Conservation (phyloP, 2,329 filamentous ascomycete species). For the Sclerotinia sclerotiorum region DNA sequence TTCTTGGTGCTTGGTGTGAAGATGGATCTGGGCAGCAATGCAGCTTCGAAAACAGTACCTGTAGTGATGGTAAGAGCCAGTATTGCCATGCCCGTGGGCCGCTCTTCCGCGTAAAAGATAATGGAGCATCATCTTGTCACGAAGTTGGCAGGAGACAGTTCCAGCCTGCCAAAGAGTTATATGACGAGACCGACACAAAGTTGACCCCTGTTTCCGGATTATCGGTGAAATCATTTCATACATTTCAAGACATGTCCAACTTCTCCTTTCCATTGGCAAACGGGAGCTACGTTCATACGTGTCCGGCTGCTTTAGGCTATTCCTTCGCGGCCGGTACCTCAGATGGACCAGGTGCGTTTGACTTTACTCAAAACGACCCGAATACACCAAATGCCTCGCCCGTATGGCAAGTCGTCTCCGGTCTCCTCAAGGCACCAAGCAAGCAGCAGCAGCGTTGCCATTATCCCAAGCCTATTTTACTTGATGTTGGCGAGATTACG, state of each 20-base stretch:
- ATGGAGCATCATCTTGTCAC: slow-evolving; percentile 71
- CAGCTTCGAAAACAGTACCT: slow-evolving; percentile 80
- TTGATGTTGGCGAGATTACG: slow-evolving; percentile 82
- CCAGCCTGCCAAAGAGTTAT: slow-evolving; percentile 58
- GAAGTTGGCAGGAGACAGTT: slow-evolving; percentile 76
- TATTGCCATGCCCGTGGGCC: slow-evolving; percentile 74
- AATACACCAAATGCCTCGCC: slow-evolving; percentile 64
- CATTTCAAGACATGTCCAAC: slow-evolving; percentile 77
- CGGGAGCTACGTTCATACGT: slow-evolving; percentile 69
- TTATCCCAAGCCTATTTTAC: slow-evolving; percentile 75
- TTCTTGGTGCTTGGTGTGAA: slow-evolving; percentile 85
- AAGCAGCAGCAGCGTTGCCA: slow-evolving; percentile 74
- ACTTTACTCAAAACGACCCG: slow-evolving; percentile 86
- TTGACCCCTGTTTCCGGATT: slow-evolving; percentile 55
- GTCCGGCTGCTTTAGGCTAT: slow-evolving; percentile 84
- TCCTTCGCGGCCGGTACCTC: slow-evolving; percentile 92
- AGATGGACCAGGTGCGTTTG: slow-evolving; percentile 86
- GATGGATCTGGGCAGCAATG: slow-evolving; percentile 73
- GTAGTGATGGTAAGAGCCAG: slow-evolving; percentile 66
- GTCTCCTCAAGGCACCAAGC: slow-evolving; percentile 68
- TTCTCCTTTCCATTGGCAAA: slow-evolving; percentile 74
- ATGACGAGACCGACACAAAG: slow-evolving; percentile 52
- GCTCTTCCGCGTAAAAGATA: slow-evolving; percentile 64
- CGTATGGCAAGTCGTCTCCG: slow-evolving; percentile 75
- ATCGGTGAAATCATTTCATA: slow-evolving; percentile 78